Evolutionary conservation across 768 basidiomycete species (phyloP), one percentile per base, ranked within the genome.

Genomic region (Lactifluus echinatus): DNA sequence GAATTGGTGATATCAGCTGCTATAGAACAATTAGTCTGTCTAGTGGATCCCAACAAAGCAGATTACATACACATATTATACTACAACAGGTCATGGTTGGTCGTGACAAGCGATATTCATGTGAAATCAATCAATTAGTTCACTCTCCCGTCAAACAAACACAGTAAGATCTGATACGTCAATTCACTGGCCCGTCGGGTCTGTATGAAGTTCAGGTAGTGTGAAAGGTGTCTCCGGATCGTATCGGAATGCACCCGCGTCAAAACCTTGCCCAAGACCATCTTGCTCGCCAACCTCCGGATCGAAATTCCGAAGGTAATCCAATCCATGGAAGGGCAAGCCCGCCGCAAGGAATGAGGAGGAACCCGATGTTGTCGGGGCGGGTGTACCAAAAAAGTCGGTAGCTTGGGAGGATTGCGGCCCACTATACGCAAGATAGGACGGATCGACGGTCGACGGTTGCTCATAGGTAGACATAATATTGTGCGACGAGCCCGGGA

Each of bases 241-340:
- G 62, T 80, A 78, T 55, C 82, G 84, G 71, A 89, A 89, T 33
- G 83, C 82, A 51, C 81, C 78, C 57, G 81, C 76, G 67, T 90
- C 89, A 65, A 89, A 86, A 65, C 79, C 80, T 62, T 77, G 75
- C 73, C 79, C 79, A 48, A 79, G 65, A 28, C 68, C 67, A 48
- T 78, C 77, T 62, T 73, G 72, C 40, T 76, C 76, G 37, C 62
- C 53, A 36, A 71, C 68, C 4, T 78, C 77, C 50, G 81, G 77
- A 63, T 75, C 76, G 67, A 85, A 90, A 65, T 89, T 90, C 64
- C 86, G 81, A 65, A 93, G 84, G 64, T 81, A 93, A 64, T 93
- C 90, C 31, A 92, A 75, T 10, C 89, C 90, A 29, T 82, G 78
- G 75, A 92, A 93, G 1, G 89, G 90, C n/a, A 91, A 74, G 37